These are phyloP conservation scores for Cladophialophora psammophila DNA, from an alignment of 2,329 filamentous ascomycete genomes.

Conservation along the genomic window DNA sequence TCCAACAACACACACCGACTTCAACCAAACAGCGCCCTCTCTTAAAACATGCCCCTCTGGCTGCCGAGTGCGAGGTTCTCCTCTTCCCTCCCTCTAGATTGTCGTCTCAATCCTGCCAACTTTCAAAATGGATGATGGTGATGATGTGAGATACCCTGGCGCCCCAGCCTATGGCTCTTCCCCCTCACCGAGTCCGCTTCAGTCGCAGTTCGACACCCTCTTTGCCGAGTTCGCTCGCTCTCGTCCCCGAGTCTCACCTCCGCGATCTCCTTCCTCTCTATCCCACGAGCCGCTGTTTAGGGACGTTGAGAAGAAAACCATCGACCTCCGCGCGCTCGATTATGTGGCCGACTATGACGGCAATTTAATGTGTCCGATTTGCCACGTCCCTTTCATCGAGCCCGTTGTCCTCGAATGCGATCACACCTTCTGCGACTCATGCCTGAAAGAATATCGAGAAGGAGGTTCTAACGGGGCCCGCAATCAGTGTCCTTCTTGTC, in stretches of 20 bases:
- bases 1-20: slow-evolving; percentile 16
- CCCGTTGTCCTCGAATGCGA: slow-evolving; percentile 67
- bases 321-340: slow-evolving; percentile 65
- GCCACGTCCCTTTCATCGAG: slow-evolving; percentile 67
- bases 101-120: neutral
- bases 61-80: slow-evolving; percentile 2
- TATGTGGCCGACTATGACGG: slow-evolving; percentile 64
- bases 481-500: slow-evolving; percentile 64
- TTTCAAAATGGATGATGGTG: slow-evolving; percentile 25
- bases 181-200: slow-evolving; percentile 28
- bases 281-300: slow-evolving; percentile 24
- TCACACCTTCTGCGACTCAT: slow-evolving; percentile 69
- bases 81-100: neutral
- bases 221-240: slow-evolving; percentile 39
- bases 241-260: slow-evolving; percentile 36
- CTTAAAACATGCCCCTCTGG: slow-evolving; percentile 21
- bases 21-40: neutral
- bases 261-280: slow-evolving; percentile 28
- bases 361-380: slow-evolving; percentile 70
- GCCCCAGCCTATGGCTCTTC: slow-evolving; percentile 26
- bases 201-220: slow-evolving; percentile 38
- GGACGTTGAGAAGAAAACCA: neutral
- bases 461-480: slow-evolving; percentile 27
- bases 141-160: slow-evolving; percentile 9
- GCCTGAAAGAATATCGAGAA: slow-evolving; percentile 55